phyloP scores from a whole-genome alignment of 495 filamentous ascomycete genomes.

The Talaromyces adpressus region DNA sequence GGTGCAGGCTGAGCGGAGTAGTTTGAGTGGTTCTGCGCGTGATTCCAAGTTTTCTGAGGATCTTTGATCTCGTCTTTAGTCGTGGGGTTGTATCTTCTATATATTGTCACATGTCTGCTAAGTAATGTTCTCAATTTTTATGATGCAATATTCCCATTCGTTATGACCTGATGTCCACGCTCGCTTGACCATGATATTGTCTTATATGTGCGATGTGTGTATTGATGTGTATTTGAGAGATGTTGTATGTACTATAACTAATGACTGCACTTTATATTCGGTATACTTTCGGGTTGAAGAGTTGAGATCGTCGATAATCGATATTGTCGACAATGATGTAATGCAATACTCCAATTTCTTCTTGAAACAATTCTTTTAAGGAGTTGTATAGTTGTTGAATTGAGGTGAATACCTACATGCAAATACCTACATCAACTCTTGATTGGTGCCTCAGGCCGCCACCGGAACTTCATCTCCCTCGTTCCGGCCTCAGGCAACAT shows the following conservation, averaged over 20 bases:
- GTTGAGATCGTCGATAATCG: too few relatives aligned
- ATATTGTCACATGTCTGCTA: not conserved
- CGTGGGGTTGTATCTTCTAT: not conserved
- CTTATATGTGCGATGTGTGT: not conserved
- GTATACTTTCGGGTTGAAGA: too few relatives aligned
- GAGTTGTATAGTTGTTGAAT: too few relatives aligned
- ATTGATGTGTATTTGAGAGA: not conserved
- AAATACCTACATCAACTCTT: not conserved
- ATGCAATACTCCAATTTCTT: too few relatives aligned
- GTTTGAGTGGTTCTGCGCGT: slow-evolving; percentile 28
- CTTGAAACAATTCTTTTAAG: too few relatives aligned
- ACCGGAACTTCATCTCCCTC: not conserved
- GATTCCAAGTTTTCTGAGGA: slow-evolving; percentile 47
- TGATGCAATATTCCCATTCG: not conserved
- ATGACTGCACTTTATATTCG: not conserved
- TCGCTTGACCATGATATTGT: not conserved
- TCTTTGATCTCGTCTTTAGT: slow-evolving; percentile 20
- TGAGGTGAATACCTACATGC: not conserved
- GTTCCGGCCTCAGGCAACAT: not conserved
- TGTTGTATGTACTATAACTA: not conserved
- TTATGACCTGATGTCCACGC: not conserved
- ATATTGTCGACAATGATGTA: too few relatives aligned
- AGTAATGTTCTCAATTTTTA: not conserved
- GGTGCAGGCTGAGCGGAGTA: slow-evolving; percentile 18
- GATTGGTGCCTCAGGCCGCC: not conserved